Base-by-base conservation (phyloP, 75 land plant species). In the Azolla pinnata region DNA sequence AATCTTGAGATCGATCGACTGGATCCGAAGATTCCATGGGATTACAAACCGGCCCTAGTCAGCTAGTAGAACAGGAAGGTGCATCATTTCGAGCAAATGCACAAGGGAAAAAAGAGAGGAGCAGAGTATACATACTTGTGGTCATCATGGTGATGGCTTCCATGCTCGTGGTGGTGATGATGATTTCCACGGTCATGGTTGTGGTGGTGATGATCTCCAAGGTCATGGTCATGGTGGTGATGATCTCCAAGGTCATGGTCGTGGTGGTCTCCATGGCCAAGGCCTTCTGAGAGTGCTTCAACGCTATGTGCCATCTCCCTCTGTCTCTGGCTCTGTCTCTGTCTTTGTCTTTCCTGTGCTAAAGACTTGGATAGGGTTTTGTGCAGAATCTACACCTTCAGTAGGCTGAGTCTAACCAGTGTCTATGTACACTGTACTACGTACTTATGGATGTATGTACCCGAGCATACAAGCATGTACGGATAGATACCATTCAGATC, bases 171-270 rank as follows among this genome's bases (percentile, higher is more conserved):
- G 54, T 51, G 54, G 18, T 18, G 24, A n/a, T 51, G n/a, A 9
- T 51, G 54, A 51, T 51, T 7, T 51, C 34, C 64, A 30, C 54
- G 62, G 10, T 50, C 35, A n/a, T 74, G 70, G 0, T 58, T 47
- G 62, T 82, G 79, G 31, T 72, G 69, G 33, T 83, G 77, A 23
- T 62, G 29, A 31, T 83, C 69, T 10, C 31, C 56, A 21, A 57
- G 65, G 7, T 56, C 35, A 32, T 83, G 76, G 34, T 59, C 31
- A 26, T 75, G 77, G 28, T 69, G 55, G 19, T 74, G 68, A 25
- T 62, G 29, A 49, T 71, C 61, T 12, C 53, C 56, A 50, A 69
- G 60, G 31, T 72, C 46, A 42, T 72, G 64, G 34, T 69, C 64
- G 21, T 63, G 65, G 72, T 27, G 70, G 19, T 64, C 31, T 29